Percentiles rank a stretch among this genome's conserved stretches.
phyloP scores from a whole-genome alignment of 1,139 yeast genomes.

The Zygoascus sp. region DNA sequence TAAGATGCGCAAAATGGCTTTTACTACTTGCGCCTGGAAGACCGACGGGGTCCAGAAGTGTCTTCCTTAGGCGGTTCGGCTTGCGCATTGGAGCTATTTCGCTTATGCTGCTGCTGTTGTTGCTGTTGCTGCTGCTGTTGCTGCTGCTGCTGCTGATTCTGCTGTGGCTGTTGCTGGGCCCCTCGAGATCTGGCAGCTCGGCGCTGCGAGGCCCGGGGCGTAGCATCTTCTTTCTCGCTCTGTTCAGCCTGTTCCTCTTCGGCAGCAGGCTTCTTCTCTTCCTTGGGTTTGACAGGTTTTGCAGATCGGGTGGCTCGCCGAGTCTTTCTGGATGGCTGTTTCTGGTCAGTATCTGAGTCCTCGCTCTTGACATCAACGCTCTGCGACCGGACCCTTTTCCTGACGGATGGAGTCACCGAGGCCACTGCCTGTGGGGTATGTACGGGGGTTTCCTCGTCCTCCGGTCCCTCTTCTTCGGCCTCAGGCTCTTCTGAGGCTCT shows the following conservation, averaged over 20 bases:
- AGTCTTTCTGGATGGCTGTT: constrained; percentile 7
- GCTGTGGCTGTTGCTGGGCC: constrained; percentile 1
- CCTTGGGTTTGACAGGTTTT: constrained; percentile 9
- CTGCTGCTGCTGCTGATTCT: constrained; percentile 5
- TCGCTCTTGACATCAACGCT: constrained; percentile 17
- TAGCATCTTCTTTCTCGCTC: constrained; percentile 13
- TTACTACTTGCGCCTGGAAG: constrained; percentile 6
- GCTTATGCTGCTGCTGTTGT: constrained; percentile 10
- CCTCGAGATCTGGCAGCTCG: constrained; percentile 14
- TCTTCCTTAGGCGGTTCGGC: constrained; percentile 24
- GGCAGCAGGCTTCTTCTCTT: constrained; percentile 7
- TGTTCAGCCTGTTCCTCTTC: constrained; percentile 8
- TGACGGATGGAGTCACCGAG: constrained; percentile 1
- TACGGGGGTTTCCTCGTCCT: constrained; percentile 9
- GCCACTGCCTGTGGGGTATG: neutral
- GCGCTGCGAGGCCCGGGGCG: constrained; percentile 10
- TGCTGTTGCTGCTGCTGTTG: neutral
- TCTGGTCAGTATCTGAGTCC: constrained; percentile 4
- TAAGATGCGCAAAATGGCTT: neutral
- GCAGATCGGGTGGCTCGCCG: constrained; percentile 11
- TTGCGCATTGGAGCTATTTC: constrained; percentile 17
- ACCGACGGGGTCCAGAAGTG: constrained; percentile 3
- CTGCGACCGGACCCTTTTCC: constrained; percentile 16
- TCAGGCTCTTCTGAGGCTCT: neutral
- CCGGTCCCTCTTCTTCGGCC: constrained; percentile 11